These are phyloP conservation scores for Acanthamoeba sp. DNA, from an alignment of 208 protist species.

Conservation along the genomic window DNA sequence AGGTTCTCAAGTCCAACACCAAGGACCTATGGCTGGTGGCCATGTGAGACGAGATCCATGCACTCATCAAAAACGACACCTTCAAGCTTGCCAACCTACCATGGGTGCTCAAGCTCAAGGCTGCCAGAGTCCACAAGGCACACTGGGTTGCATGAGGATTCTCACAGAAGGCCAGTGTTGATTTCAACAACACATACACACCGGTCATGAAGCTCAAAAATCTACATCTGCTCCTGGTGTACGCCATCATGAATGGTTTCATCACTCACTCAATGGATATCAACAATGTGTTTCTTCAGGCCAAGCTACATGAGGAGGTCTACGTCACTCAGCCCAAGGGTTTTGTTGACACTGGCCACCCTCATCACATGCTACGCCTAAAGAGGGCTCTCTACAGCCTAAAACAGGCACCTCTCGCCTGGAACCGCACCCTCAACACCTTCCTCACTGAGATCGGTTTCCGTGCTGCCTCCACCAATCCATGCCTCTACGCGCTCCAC, in stretches of 20 bases:
- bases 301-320: too few relatives aligned
- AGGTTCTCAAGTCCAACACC: too few relatives aligned
- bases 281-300: constrained; percentile 40
- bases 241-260: not conserved
- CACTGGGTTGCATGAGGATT: not conserved
- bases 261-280: constrained; percentile 32
- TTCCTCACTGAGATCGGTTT: constrained; percentile 28
- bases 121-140: not conserved
- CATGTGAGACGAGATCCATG: not conserved
- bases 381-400: too few relatives aligned
- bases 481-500: constrained; percentile 3
- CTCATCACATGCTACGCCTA: constrained; percentile 19
- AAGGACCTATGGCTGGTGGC: too few relatives aligned
- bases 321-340: constrained; percentile 52
- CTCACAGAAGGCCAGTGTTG: not conserved
- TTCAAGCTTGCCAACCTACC: not conserved
- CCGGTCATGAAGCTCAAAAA: not conserved
- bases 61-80: not conserved
- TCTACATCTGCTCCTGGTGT: not conserved
- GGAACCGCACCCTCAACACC: constrained; percentile 6
- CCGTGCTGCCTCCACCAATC: not conserved
- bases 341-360: not conserved
- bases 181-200: constrained; percentile 16
- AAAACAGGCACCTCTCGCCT: too few relatives aligned
- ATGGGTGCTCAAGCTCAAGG: not conserved